Evolutionary conservation across 2,329 filamentous ascomycete genomes (phyloP), one percentile per base, ranked within the genome.

Genomic region (Zopfia rhizophila): DNA sequence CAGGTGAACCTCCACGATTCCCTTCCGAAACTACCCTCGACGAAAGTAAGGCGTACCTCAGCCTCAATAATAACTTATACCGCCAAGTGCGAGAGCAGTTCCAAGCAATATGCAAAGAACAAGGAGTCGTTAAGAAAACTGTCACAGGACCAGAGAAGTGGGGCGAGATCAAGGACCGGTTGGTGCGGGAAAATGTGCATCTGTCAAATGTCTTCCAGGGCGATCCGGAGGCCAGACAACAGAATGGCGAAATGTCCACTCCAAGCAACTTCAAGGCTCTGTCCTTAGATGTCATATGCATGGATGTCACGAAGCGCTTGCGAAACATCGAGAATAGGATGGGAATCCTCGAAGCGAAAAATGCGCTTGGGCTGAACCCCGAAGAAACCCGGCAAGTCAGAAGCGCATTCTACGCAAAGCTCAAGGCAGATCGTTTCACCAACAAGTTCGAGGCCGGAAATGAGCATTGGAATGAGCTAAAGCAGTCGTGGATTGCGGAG

Each of bases 21-120:
- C 88, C 88, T 1, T 93, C 89, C 0, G 90, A 94, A 69, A 92
- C 88, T 10, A 92, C 89, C 0, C 82, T 94, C 47, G 87, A 90
- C 55, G 88, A 93, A 70, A 87, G 87, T 62, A 90, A 91, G 63
- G 78, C 79, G 10, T 87, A 86, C 48, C 75, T 95, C 19, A 77
- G 74, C 25, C 75, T 95, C 23, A 82, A 88, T 60, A 82, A 80
- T 36, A 69, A 77, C 1, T 74, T 82, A 29, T 94, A 94, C 66
- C 79, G 78, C 22, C 73, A 82, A 47, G 69, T 90, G 12, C 82
- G 90, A 21, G 78, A 84, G 36, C 80, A 82, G 19, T 94, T 91
- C 55, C 82, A 87, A 57, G 74, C 73, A 7, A 89, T 94, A 11
- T 93, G 90, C 61, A 79, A 84, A 51, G 81, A 86, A 42, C 76